Conservation (phyloP, 257 asterid genomes). For the Fraxinus anomala region DNA sequence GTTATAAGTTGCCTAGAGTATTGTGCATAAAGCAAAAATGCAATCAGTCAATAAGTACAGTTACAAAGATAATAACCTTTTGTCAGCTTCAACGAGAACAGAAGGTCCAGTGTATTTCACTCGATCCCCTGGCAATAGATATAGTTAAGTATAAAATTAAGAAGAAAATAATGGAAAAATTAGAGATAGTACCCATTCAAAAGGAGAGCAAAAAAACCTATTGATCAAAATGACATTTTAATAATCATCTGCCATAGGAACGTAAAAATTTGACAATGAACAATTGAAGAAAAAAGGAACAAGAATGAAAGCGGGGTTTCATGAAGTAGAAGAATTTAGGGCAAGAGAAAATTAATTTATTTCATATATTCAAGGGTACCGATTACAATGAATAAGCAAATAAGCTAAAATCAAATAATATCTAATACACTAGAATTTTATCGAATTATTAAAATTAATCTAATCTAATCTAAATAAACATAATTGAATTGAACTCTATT, state of each 20-base stretch:
- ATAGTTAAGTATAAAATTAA: conserved; percentile 12
- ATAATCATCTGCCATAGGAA: neutral
- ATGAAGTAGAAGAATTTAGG: too few species aligned
- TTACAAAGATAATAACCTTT: conserved; percentile 52
- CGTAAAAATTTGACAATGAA: too few species aligned
- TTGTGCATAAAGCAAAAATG: conserved; percentile 6
- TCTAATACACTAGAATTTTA: too few species aligned
- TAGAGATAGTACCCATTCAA: conserved; percentile 10
- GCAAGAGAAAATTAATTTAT: too few species aligned
- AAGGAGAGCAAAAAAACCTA: neutral
- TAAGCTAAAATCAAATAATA: too few species aligned
- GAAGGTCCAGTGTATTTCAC: conserved; percentile 86
- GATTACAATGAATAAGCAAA: too few species aligned
- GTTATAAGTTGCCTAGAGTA: conserved; percentile 6
- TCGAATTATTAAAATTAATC: too few species aligned
- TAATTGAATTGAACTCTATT: too few species aligned
- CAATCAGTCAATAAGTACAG: neutral
- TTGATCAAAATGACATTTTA: neutral
- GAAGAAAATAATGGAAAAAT: conserved; percentile 15
- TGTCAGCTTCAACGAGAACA: conserved; percentile 57
- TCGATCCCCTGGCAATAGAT: conserved; percentile 75
- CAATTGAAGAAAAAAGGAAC: too few species aligned
- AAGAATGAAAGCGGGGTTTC: too few species aligned
- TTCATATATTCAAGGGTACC: too few species aligned
- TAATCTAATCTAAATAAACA: too few species aligned